A percentile compares a stretch with the other conserved stretches of the same genome.
Conservation (phyloP, 352 stramenopile genomes). For the Thraustochytrium striatum region DNA sequence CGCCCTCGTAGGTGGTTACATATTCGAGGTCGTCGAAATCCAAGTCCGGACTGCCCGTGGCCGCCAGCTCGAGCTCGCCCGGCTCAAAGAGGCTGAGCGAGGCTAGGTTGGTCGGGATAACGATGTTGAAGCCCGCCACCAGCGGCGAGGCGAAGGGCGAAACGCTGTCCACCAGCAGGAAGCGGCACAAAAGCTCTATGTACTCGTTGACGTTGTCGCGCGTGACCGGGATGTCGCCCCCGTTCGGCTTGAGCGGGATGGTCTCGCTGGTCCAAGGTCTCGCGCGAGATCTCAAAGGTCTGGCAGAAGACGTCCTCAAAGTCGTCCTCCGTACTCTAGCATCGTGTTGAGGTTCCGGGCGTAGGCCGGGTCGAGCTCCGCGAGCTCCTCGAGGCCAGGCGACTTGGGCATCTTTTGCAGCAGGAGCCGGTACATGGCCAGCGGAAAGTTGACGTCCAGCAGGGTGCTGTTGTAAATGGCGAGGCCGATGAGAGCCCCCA, state of each 20-base stretch:
- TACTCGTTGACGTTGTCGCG: slow-evolving; percentile 91
- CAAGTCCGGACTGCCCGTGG: slow-evolving; percentile 72
- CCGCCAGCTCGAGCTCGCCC: slow-evolving; percentile 89
- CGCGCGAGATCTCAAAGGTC: slow-evolving; percentile 60
- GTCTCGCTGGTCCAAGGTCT: slow-evolving; percentile 47
- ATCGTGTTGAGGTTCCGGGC: slow-evolving; percentile 64
- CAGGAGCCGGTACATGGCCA: slow-evolving; percentile 72
- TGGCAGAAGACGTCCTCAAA: slow-evolving; percentile 75
- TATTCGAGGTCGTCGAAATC: slow-evolving; percentile 68
- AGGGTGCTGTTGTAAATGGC: slow-evolving; percentile 77
- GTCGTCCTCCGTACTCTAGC: slow-evolving; percentile 67
- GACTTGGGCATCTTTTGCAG: slow-evolving; percentile 50
- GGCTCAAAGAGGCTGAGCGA: slow-evolving; percentile 85
- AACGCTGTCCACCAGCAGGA: slow-evolving; percentile 85
- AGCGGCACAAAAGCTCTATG: slow-evolving; percentile 84
- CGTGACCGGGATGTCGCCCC: slow-evolving; percentile 82
- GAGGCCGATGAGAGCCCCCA: slow-evolving; percentile 70
- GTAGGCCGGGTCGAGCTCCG: slow-evolving; percentile 62
- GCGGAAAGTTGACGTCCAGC: slow-evolving; percentile 71
- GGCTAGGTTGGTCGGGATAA: slow-evolving; percentile 70
- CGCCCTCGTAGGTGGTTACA: slow-evolving; percentile 69
- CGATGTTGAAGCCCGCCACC: slow-evolving; percentile 79
- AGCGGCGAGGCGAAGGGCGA: slow-evolving; percentile 80
- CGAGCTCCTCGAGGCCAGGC: slow-evolving; percentile 65
- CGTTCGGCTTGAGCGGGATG: slow-evolving; percentile 83